phyloP scores from a whole-genome alignment of 1,139 yeast genomes.

The Nakaseomyces glabratus region DNA sequence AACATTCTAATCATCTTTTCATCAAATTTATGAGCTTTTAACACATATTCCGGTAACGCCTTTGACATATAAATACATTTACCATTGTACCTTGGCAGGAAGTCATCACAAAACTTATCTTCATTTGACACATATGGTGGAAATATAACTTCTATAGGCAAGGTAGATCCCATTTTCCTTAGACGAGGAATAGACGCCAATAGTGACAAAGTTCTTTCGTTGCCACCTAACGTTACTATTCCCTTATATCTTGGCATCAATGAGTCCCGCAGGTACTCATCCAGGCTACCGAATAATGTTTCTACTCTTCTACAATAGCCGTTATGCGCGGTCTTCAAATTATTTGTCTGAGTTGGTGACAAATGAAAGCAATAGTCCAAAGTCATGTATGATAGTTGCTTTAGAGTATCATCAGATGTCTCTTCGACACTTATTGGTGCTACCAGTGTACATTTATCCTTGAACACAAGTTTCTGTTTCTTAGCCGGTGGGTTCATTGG shows the following conservation, averaged over 20 bases:
- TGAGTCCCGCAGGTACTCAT: background rate
- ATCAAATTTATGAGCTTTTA: constrained; percentile 33
- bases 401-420: constrained; percentile 5
- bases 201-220: constrained; percentile 47
- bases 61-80: constrained; percentile 43
- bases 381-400: constrained; percentile 13
- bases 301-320: constrained; percentile 39
- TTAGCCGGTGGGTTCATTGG: constrained; percentile 11
- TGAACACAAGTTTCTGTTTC: constrained; percentile 2
- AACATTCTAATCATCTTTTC: constrained; percentile 59
- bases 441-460: constrained; percentile 7
- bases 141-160: constrained; percentile 54
- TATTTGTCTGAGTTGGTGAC: constrained; percentile 37
- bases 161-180: constrained; percentile 43
- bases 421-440: constrained; percentile 14
- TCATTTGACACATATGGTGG: constrained; percentile 46
- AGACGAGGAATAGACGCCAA: constrained; percentile 46
- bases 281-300: constrained; percentile 4
- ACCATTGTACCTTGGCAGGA: constrained; percentile 45
- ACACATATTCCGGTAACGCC: constrained; percentile 24
- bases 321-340: constrained; percentile 45
- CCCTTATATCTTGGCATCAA: constrained; percentile 32
- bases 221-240: constrained; percentile 57
- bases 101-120: constrained; percentile 42
- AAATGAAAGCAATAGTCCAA: constrained; percentile 32